phyloP scores from a whole-genome alignment of 257 asterid species.

The Ilex asprella region DNA sequence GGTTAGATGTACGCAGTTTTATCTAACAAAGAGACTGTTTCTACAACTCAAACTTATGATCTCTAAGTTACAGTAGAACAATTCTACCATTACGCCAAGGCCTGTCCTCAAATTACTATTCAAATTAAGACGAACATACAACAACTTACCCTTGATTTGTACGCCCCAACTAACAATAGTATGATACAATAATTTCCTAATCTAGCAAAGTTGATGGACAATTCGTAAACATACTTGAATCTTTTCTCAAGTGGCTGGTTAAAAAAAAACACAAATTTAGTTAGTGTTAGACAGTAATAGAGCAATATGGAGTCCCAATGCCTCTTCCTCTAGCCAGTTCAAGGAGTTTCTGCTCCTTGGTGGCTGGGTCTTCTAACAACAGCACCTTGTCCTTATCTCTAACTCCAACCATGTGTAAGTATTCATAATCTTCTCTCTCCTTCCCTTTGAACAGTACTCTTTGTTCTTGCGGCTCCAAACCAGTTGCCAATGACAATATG shows the following conservation, averaged over 20 bases:
- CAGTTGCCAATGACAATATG: constrained; percentile 46
- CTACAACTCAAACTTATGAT: too few relatives aligned
- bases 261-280: constrained; percentile 7
- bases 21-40: too few relatives aligned
- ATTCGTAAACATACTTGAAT: constrained; percentile 18
- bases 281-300: constrained; percentile 43
- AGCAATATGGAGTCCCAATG: constrained; percentile 37
- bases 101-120: constrained; percentile 8
- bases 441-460: constrained; percentile 73
- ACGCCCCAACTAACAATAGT: constrained; percentile 30
- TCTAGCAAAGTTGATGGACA: constrained; percentile 22
- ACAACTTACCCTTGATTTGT: constrained; percentile 13
- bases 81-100: too few relatives aligned
- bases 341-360: constrained; percentile 41
- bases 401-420: constrained; percentile 81
- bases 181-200: constrained; percentile 14
- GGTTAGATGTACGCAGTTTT: too few relatives aligned
- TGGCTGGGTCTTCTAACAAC: constrained; percentile 72
- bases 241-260: constrained; percentile 21
- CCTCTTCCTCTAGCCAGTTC: constrained; percentile 19
- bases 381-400: constrained; percentile 70
- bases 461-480: constrained; percentile 62
- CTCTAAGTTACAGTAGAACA: too few relatives aligned
- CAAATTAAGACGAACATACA: constrained; percentile 33
- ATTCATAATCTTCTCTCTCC: constrained; percentile 70